Conservation (phyloP, 306 rosid genomes). For the Citrullus amarus region DNA sequence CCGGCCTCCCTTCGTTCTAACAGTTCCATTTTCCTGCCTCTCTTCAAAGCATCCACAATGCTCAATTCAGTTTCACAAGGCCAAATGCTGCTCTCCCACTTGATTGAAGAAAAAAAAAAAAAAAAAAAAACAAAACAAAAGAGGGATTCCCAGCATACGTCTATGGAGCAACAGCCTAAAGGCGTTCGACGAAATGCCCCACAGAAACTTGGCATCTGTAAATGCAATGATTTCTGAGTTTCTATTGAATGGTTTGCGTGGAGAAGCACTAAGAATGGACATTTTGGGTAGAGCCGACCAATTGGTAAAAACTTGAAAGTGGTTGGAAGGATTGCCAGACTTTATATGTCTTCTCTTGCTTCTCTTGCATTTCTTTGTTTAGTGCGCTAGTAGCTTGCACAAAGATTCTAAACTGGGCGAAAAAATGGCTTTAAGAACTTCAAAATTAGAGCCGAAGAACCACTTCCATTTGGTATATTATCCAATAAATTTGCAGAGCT, state of each 20-base stretch:
- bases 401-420: slow-evolving; percentile 44
- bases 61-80: slow-evolving; percentile 20
- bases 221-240: slow-evolving; percentile 47
- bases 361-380: slow-evolving; percentile 11
- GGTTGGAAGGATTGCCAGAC: slow-evolving; percentile 38
- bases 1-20: slow-evolving; percentile 24
- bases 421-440: slow-evolving; percentile 43
- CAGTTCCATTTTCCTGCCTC: slow-evolving; percentile 51
- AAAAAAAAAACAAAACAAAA: background rate
- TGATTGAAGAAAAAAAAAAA: slow-evolving; percentile 9
- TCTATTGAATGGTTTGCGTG: slow-evolving; percentile 23
- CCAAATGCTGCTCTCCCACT: slow-evolving; percentile 43
- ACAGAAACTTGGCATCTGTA: slow-evolving; percentile 31
- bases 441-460: slow-evolving; percentile 47
- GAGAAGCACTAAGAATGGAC: slow-evolving; percentile 35
- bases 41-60: slow-evolving; percentile 60
- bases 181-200: slow-evolving; percentile 54
- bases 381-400: slow-evolving; percentile 26
- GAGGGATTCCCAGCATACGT: slow-evolving; percentile 37
- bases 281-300: slow-evolving; percentile 58
- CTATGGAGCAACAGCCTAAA: slow-evolving; percentile 47
- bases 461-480: slow-evolving; percentile 43
- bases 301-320: slow-evolving; percentile 38
- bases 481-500: slow-evolving; percentile 57
- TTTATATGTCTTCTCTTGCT: slow-evolving; percentile 41